A percentile compares a stretch with the other conserved stretches of the same genome.
phyloP scores from a whole-genome alignment of 2,329 filamentous ascomycete species.

The Calonectria hongkongensis region DNA sequence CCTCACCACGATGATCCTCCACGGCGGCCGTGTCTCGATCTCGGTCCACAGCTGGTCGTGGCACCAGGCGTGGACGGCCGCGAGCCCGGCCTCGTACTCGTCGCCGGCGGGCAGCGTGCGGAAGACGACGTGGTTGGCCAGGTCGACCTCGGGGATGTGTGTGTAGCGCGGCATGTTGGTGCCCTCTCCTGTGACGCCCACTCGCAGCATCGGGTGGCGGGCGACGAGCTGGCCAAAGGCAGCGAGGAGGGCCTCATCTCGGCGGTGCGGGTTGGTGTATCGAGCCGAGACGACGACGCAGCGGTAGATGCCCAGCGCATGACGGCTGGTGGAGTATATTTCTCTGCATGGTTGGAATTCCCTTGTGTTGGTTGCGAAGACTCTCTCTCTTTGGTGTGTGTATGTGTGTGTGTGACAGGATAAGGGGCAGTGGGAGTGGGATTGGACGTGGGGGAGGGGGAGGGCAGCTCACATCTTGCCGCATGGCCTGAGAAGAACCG shows the following conservation, averaged over 20 bases:
- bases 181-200: slow-evolving; percentile 68
- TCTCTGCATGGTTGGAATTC: slow-evolving; percentile 60
- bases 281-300: slow-evolving; percentile 67
- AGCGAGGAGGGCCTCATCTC: slow-evolving; percentile 55
- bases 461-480: slow-evolving; percentile 51
- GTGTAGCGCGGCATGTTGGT: slow-evolving; percentile 66
- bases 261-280: slow-evolving; percentile 57
- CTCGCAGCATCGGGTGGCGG: slow-evolving; percentile 68
- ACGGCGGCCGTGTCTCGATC: slow-evolving; percentile 64
- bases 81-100: slow-evolving; percentile 57
- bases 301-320: slow-evolving; percentile 68
- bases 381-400: neutral
- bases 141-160: slow-evolving; percentile 64
- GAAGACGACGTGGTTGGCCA: slow-evolving; percentile 66
- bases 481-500: slow-evolving; percentile 49
- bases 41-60: slow-evolving; percentile 66
- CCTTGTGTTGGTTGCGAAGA: slow-evolving; percentile 18
- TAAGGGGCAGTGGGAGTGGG: neutral
- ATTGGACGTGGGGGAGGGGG: neutral
- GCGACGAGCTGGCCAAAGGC: slow-evolving; percentile 65
- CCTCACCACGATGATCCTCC: slow-evolving; percentile 66
- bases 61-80: slow-evolving; percentile 60
- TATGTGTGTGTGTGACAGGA: neutral
- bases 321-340: slow-evolving; percentile 66
- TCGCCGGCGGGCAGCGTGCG: slow-evolving; percentile 47